These are phyloP conservation scores for Vicia faba DNA, from an alignment of 306 rosid genomes.

Conservation along the genomic window DNA sequence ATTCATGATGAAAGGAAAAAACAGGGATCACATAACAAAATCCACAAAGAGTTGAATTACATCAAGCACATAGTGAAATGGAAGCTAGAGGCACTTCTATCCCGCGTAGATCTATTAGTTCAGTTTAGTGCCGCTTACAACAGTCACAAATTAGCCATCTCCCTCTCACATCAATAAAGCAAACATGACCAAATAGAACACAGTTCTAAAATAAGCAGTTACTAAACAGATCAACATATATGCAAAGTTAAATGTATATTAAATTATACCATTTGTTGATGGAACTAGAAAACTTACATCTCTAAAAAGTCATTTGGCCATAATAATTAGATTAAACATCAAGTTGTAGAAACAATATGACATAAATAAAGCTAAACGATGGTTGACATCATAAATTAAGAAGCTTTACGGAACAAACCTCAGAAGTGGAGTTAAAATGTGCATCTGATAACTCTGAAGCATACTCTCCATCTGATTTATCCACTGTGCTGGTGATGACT, in stretches of 20 bases:
- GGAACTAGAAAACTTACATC: constrained; percentile 2
- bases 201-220: background rate
- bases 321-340: background rate
- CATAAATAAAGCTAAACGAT: background rate
- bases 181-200: constrained; percentile 6
- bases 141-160: constrained; percentile 7
- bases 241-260: background rate
- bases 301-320: background rate
- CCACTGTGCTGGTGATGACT: constrained; percentile 56
- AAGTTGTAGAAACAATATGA: constrained; percentile 2
- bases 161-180: constrained; percentile 1
- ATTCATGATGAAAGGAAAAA: constrained; percentile 12
- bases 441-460: constrained; percentile 54
- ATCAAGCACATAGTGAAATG: constrained; percentile 1
- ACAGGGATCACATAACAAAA: constrained; percentile 18
- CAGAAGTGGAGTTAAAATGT: constrained; percentile 50
- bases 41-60: constrained; percentile 17
- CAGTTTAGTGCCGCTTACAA: constrained; percentile 1
- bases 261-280: constrained; percentile 1
- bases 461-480: constrained; percentile 52
- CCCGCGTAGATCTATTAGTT: constrained; percentile 1
- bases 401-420: constrained; percentile 57
- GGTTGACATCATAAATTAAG: background rate
- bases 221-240: background rate
- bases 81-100: constrained; percentile 18